Evolutionary conservation across 2,329 filamentous ascomycete species (phyloP).

Genomic region (Neoarthrinium moseri): DNA sequence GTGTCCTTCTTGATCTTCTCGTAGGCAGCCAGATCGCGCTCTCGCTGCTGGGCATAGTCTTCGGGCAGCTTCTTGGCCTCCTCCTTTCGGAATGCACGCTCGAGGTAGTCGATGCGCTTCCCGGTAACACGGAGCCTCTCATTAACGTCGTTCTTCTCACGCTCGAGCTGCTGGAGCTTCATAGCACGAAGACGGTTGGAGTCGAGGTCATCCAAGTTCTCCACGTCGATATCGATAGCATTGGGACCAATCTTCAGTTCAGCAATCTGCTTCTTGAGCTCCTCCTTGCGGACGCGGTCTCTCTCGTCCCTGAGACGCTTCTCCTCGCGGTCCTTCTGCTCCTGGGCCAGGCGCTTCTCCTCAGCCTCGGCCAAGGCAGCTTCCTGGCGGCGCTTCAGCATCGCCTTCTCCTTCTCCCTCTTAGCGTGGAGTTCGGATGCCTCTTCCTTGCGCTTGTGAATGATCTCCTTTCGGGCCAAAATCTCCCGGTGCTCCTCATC

Average conservation of each 20-base stretch:
- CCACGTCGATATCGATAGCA: constrained; percentile 70
- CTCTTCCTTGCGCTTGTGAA: constrained; percentile 95
- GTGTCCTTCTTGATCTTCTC: constrained; percentile 77
- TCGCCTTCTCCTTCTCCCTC: constrained; percentile 90
- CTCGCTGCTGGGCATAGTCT: constrained; percentile 82
- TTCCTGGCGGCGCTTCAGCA: constrained; percentile 80
- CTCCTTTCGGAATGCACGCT: constrained; percentile 94
- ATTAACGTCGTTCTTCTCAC: constrained; percentile 94
- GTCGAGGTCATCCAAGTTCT: constrained; percentile 83
- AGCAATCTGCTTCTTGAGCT: constrained; percentile 87
- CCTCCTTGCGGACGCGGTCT: constrained; percentile 86
- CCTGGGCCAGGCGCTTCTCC: constrained; percentile 82
- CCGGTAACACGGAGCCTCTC: constrained; percentile 88
- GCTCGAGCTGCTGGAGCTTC: constrained; percentile 93
- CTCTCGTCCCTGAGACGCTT: constrained; percentile 84
- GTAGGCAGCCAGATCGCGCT: constrained; percentile 75
- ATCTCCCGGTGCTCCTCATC: constrained; percentile 87
- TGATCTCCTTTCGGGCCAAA: constrained; percentile 82
- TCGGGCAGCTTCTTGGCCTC: constrained; percentile 86
- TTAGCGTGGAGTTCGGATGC: constrained; percentile 85
- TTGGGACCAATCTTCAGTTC: constrained; percentile 90
- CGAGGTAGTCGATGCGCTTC: constrained; percentile 95
- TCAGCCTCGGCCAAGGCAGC: constrained; percentile 90
- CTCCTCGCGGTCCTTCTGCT: constrained; percentile 87
- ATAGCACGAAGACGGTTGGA: constrained; percentile 87